Evolutionary conservation across 345 rosid species (phyloP).

Genomic region (Camelina neglecta): DNA sequence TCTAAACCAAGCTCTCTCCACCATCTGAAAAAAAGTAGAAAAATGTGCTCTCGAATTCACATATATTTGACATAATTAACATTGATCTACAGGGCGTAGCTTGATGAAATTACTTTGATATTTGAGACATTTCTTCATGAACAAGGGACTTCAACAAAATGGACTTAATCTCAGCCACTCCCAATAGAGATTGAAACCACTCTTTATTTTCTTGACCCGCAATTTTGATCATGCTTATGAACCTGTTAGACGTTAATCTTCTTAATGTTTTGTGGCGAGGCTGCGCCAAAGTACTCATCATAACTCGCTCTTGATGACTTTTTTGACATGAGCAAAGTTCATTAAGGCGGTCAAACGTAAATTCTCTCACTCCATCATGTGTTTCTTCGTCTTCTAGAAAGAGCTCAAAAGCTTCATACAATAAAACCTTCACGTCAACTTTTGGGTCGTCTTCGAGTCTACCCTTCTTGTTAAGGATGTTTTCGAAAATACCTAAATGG

Average conservation of each 20-base stretch:
- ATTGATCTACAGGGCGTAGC: not conserved
- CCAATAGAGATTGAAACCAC: constrained; percentile 46
- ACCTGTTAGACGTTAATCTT: constrained; percentile 43
- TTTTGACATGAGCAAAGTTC: constrained; percentile 19
- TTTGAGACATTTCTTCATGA: constrained; percentile 45
- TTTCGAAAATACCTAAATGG: constrained; percentile 44
- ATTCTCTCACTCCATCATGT: constrained; percentile 48
- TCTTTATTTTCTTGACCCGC: constrained; percentile 22
- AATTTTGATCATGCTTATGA: constrained; percentile 16
- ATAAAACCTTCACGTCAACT: constrained; percentile 47
- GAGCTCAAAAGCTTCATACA: constrained; percentile 64
- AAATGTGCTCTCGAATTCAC: not conserved
- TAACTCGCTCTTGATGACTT: constrained; percentile 30
- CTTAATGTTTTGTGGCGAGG: constrained; percentile 54
- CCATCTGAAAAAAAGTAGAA: constrained; percentile 50
- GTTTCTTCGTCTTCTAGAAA: constrained; percentile 54
- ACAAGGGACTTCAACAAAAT: constrained; percentile 41
- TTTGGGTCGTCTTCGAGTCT: not conserved
- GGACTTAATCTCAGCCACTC: constrained; percentile 49
- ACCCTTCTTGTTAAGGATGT: constrained; percentile 44
- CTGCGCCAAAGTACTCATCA: constrained; percentile 35
- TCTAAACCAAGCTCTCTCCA: constrained; percentile 59
- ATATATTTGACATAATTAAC: not conserved
- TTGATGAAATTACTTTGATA: constrained; percentile 39
- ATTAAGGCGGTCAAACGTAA: constrained; percentile 35